Percentiles rank a stretch among this genome's conserved stretches.
Conservation (phyloP, 2,329 filamentous ascomycete genomes). For the Talaromyces sp. region DNA sequence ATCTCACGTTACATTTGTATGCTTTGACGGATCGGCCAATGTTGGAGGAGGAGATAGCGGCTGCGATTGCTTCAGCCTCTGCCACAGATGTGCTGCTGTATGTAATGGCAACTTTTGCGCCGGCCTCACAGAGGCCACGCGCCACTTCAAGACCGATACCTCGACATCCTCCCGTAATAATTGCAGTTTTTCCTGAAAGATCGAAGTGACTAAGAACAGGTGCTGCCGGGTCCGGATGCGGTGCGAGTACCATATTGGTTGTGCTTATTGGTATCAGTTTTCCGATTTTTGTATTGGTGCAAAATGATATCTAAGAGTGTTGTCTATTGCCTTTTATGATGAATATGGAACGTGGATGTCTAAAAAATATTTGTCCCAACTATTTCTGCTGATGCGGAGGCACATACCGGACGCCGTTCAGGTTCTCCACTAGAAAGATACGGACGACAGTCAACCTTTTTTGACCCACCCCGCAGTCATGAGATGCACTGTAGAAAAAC, state of each 20-base stretch:
- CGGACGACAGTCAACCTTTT: neutral
- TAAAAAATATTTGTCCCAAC: neutral
- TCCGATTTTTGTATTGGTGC: neutral
- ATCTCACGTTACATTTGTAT: constrained; percentile 28
- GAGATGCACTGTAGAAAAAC: neutral
- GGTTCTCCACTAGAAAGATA: neutral
- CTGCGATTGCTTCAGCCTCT: constrained; percentile 18
- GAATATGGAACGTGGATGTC: neutral
- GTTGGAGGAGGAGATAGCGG: constrained; percentile 14
- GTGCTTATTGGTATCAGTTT: too few species aligned
- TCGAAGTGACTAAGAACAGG: constrained; percentile 15
- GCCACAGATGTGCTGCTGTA: constrained; percentile 17
- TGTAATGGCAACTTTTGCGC: constrained; percentile 27
- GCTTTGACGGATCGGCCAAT: constrained; percentile 23
- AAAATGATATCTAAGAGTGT: neutral
- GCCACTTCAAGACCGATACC: constrained; percentile 38
- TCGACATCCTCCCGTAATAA: constrained; percentile 25
- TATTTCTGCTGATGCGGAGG: neutral
- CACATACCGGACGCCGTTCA: neutral
- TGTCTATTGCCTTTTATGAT: neutral
- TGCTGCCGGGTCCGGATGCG: neutral
- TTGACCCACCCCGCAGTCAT: neutral
- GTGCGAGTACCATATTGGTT: neutral
- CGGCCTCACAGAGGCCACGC: constrained; percentile 33
- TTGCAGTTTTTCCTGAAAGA: constrained; percentile 24